Evolutionary conservation across 352 stramenopile genomes (phyloP), one percentile per base, ranked within the genome.

Genomic region (Pythium biforme): DNA sequence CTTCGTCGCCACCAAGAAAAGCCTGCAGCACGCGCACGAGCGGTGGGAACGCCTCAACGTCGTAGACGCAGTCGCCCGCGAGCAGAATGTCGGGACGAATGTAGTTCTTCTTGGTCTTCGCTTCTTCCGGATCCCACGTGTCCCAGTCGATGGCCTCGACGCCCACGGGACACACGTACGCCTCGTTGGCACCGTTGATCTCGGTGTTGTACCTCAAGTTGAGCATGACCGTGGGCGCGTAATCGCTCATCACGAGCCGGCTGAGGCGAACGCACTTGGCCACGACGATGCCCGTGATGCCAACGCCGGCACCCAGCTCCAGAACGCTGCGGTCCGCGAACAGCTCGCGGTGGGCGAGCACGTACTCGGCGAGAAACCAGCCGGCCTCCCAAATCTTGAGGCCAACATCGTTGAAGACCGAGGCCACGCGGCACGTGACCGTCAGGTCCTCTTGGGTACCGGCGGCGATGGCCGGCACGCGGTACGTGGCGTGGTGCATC

Each of bases 181-280:
- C 46, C 43, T 76, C 75, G 23, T 69, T 55, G 27, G 59, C 39
- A 37, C 74, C 76, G 50, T 94, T 94, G 62, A 92, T 73, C 51
- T 94, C 85, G 20, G 81, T 74, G 55, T 92, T 94, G 69, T 94
- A 94, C 4, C 79, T 76, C 23, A 92, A 40, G 54, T 94, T 94
- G 53, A 89, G 78, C 74, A 92, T 81, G n/a, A 94, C 85, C n/a
- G 72, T 82, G 3, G 81, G 79, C 20, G 83, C 80, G 67, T 94
- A 92, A 55, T 94, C 85, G 22, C 75, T 92, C 33, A 94, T 66
- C 11, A 92, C 52, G 6, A 94, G 53, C 9, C 66, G 64, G 25
- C 65, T 72, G 1, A 76, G 63, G 9, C 39, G 53, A 22, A 77
- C 66, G n/a, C 70, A 63, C 14, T 70, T 79, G 3, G 81, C 81